Conservation (phyloP, 2,329 filamentous ascomycete genomes). For the Lasiodiplodia theobromae region DNA sequence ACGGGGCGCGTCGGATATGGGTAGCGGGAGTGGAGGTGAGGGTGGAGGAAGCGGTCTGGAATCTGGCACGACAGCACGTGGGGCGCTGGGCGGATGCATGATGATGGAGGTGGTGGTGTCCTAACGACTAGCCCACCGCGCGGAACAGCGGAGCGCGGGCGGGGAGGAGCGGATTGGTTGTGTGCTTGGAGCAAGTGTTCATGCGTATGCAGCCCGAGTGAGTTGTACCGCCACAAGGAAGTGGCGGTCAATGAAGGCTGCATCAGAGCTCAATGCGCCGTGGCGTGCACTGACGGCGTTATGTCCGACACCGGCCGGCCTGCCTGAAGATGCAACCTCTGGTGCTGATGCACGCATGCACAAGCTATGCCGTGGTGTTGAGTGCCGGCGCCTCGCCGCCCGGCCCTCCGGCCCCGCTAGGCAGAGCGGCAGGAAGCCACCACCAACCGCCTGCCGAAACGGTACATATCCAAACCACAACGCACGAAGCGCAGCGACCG, state of each 20-base stretch:
- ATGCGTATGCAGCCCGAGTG: not conserved
- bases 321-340: not conserved
- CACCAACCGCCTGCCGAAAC: conserved; percentile 1
- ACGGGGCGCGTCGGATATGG: not conserved
- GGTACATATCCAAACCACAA: not conserved
- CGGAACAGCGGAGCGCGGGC: conserved; percentile 24
- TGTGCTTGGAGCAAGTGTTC: conserved; percentile 20
- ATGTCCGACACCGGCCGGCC: conserved; percentile 1
- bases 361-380: conserved; percentile 33
- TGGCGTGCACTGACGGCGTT: not conserved
- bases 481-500: not conserved
- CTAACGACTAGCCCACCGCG: not conserved
- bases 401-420: not conserved
- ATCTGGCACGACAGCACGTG: conserved; percentile 4
- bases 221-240: conserved; percentile 18
- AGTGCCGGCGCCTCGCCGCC: not conserved
- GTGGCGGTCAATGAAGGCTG: conserved; percentile 19
- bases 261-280: not conserved
- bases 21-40: conserved; percentile 11
- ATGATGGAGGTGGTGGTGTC: conserved; percentile 1
- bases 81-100: conserved; percentile 10
- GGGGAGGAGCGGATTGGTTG: conserved; percentile 22
- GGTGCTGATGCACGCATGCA: conserved; percentile 6
- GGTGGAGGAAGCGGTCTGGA: conserved; percentile 21
- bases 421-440: not conserved